These are phyloP conservation scores for Calocera cornea DNA, from an alignment of 768 basidiomycete genomes.

Conservation along the genomic window DNA sequence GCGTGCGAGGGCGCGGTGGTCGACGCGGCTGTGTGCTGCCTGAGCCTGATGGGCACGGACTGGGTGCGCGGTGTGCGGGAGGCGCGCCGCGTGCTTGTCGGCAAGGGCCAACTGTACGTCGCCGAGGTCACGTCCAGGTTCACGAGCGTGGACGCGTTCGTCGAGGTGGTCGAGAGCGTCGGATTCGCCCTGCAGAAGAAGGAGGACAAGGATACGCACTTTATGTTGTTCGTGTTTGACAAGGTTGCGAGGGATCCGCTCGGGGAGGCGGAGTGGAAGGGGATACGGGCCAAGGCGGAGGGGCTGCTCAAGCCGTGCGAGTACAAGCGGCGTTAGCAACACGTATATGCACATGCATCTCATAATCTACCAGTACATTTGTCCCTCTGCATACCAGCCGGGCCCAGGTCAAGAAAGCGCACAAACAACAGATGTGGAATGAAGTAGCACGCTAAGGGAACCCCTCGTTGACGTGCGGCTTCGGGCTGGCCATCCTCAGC, in stretches of 20 bases:
- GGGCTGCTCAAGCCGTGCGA: constrained; percentile 71
- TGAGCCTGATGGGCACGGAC: constrained; percentile 94
- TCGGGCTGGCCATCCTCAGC: not conserved
- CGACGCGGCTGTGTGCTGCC: constrained; percentile 82
- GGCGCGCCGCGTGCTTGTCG: constrained; percentile 62
- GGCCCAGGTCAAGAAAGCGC: not conserved
- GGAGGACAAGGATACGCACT: constrained; percentile 75
- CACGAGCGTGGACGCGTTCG: constrained; percentile 50
- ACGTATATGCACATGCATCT: not conserved
- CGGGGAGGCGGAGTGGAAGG: constrained; percentile 46
- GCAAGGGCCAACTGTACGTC: constrained; percentile 67
- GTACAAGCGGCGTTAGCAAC: constrained; percentile 69
- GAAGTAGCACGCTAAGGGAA: not conserved
- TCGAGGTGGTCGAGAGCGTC: constrained; percentile 43
- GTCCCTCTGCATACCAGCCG: not conserved
- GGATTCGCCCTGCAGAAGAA: constrained; percentile 64
- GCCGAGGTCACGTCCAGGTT: constrained; percentile 87
- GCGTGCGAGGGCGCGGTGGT: constrained; percentile 60
- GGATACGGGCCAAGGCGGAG: constrained; percentile 37
- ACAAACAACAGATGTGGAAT: too few relatives aligned
- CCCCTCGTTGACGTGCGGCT: not conserved
- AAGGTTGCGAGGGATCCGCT: constrained; percentile 40
- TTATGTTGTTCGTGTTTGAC: constrained; percentile 67
- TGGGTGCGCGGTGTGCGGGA: constrained; percentile 88
- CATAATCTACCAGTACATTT: not conserved